These are phyloP conservation scores for Tephrocybe sp. DNA, from an alignment of 768 basidiomycete genomes.

Conservation along the genomic window DNA sequence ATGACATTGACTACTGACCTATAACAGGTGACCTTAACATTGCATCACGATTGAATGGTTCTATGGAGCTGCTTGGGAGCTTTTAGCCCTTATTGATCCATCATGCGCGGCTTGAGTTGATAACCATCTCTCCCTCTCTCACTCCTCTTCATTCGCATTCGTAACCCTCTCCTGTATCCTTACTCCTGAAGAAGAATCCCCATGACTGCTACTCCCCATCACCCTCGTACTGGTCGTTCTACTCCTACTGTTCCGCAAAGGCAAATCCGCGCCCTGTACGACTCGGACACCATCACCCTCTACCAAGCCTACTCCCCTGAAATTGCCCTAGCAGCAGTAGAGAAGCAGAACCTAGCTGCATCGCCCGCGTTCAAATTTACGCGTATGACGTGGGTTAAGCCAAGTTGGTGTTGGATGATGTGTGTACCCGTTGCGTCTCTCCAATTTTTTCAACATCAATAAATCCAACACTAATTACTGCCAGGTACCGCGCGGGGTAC, in stretches of 20 bases:
- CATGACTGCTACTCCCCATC: too few relatives aligned
- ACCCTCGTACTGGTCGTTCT: too few relatives aligned
- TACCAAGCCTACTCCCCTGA: slow-evolving; percentile 15
- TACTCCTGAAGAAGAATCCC: too few relatives aligned
- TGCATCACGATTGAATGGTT: too few relatives aligned
- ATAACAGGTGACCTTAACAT: too few relatives aligned
- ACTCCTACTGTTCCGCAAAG: slow-evolving; percentile 14
- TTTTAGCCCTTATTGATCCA: too few relatives aligned
- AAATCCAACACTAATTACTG: background rate
- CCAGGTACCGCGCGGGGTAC: slow-evolving; percentile 15
- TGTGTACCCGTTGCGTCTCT: background rate
- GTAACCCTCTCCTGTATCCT: too few relatives aligned
- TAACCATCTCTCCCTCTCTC: too few relatives aligned
- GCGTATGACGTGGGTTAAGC: slow-evolving; percentile 19
- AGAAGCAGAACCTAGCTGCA: slow-evolving; percentile 12
- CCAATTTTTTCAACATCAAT: background rate
- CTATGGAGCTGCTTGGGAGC: too few relatives aligned
- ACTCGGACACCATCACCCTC: slow-evolving; percentile 13
- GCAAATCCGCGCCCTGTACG: slow-evolving; percentile 16
- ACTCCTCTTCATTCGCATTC: too few relatives aligned
- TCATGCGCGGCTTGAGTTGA: too few relatives aligned
- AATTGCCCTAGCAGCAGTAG: slow-evolving; percentile 14
- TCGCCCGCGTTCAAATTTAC: slow-evolving; percentile 13
- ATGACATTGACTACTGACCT: too few relatives aligned
- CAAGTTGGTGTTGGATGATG: slow-evolving; percentile 21